phyloP scores from a whole-genome alignment of 106 monocot genomes.

The Acorus gramineus region DNA sequence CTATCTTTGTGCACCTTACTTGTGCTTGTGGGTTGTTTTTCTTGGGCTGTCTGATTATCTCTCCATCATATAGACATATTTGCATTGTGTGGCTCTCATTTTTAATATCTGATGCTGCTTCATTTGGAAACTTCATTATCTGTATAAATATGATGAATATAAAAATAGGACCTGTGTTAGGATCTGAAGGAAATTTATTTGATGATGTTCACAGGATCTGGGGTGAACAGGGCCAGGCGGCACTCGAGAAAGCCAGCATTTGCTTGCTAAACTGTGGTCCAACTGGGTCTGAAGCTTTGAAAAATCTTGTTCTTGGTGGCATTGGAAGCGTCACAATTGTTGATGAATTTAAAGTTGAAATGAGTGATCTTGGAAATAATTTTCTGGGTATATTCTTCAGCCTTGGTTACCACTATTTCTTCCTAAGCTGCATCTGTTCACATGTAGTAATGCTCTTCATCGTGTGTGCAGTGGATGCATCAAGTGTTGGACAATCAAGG shows the following conservation, averaged over 20 bases:
- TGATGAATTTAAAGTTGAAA: slow-evolving; percentile 82
- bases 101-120: no score
- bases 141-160: no score
- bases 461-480: slow-evolving; percentile 55
- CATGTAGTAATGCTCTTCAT: slow-evolving; percentile 2
- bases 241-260: slow-evolving; percentile 75
- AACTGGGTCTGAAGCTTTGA: slow-evolving; percentile 88
- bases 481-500: slow-evolving; percentile 67
- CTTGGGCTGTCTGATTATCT: no score
- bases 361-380: slow-evolving; percentile 80
- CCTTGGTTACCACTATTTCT: background rate
- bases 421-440: slow-evolving; percentile 4
- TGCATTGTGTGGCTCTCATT: no score
- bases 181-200: background rate
- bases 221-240: slow-evolving; percentile 94
- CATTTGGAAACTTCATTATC: no score
- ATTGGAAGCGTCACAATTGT: slow-evolving; percentile 83
- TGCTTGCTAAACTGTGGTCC: slow-evolving; percentile 96
- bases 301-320: slow-evolving; percentile 96
- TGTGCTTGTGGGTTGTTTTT: no score
- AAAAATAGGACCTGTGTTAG: background rate
- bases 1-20: no score
- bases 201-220: slow-evolving; percentile 56
- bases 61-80: no score
- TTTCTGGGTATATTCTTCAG: slow-evolving; percentile 56